A percentile compares a stretch with the other conserved stretches of the same genome.
These are phyloP conservation scores for Scedosporium minutisporum DNA, from an alignment of 2,329 filamentous ascomycete species.

Conservation along the genomic window DNA sequence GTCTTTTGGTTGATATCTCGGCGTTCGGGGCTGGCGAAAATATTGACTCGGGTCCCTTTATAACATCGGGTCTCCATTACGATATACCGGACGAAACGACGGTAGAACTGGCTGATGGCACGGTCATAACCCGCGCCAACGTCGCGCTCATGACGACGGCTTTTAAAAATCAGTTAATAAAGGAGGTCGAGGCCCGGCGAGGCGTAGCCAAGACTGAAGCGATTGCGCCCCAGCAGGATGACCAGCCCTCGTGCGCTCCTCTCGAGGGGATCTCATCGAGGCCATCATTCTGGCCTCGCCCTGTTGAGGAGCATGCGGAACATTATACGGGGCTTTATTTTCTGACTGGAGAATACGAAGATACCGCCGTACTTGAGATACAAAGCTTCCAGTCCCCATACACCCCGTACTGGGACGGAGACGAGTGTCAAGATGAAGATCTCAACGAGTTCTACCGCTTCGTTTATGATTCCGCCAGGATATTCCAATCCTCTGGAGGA, in stretches of 20 bases:
- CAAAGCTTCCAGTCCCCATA: background rate
- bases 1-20: too few relatives aligned
- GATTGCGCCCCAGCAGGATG: too few relatives aligned
- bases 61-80: background rate
- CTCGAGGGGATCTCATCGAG: background rate
- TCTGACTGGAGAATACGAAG: background rate
- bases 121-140: background rate
- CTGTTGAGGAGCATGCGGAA: background rate
- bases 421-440: background rate
- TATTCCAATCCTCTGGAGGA: conserved; percentile 30
- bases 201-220: too few relatives aligned
- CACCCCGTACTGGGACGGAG: background rate
- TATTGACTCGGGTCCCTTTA: too few relatives aligned
- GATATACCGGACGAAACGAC: background rate
- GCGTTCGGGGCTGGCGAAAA: too few relatives aligned
- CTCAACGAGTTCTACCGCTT: background rate
- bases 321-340: background rate
- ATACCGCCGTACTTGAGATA: background rate
- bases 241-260: background rate
- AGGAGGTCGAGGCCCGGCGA: too few relatives aligned
- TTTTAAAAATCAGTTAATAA: too few relatives aligned
- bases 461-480: background rate
- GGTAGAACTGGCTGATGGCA: background rate
- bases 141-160: too few relatives aligned
- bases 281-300: background rate